Evolutionary conservation across 768 basidiomycete genomes (phyloP), one percentile per base, ranked within the genome.

Genomic region (Serendipita indica): DNA sequence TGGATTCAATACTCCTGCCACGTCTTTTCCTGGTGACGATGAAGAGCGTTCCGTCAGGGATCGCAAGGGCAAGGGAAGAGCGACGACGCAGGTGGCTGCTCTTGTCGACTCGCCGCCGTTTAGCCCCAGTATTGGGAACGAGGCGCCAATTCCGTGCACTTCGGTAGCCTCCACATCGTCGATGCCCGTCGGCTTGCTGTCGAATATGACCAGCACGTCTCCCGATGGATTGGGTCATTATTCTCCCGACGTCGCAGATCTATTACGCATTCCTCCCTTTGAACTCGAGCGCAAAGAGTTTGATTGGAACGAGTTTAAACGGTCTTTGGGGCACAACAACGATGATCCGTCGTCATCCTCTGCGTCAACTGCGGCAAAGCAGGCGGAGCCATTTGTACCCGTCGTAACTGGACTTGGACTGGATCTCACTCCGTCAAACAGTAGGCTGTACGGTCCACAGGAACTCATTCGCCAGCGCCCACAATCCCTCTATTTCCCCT

Each of bases 281-380:
- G 49, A 54, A n/a, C 22, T 54, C 20, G 49, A 54, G 30, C 20
- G 20, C 20, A 20, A 28, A 27, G 49, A 18, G n/a, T 54, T 54
- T 27, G 49, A 54, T 27, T 54, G 49, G 49, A 28, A 25, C 49
- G 49, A 54, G n/a, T 54, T 54, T 33, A 28, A 54, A 54, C 49
- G 49, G 7, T 54, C 49, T n/a, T n/a, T 54, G 7, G 16, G 49
- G 41, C 7, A 43, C 16, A 25, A 18, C 16, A n/a, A n/a, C n/a
- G n/a, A n/a, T n/a, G n/a, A n/a, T 43, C 7, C 41, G 7, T 5
- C 41, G 18, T 43, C 41, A 7, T 25, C 41, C 27, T 43, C 41
- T 43, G 5, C 41, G n/a, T n/a, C 35, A 37, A n/a, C 35, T 10
- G 10, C 35, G 35, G 35, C 35, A 43, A 6, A n/a, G n/a, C 27